Evolutionary conservation across 164 flowering plant species (phyloP), one percentile per base, ranked within the genome.

Genomic region (Nymphaea colorata): DNA sequence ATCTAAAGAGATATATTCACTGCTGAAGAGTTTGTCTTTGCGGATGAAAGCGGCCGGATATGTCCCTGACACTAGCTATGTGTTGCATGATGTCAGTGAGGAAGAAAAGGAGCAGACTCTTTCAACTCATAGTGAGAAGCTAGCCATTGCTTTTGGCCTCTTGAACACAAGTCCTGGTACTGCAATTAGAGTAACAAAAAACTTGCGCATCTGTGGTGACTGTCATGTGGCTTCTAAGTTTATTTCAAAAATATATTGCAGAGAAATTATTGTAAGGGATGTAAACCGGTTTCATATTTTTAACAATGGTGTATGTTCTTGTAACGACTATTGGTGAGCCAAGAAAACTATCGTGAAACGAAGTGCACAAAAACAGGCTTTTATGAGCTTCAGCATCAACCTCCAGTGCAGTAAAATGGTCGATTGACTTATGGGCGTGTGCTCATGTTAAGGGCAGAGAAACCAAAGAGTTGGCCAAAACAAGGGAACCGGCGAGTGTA

Each of bases 91-190:
- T 75, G 70, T 82, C 43, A 83, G 82, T 60, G 84, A 79, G 65
- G 85, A 82, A 66, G 82, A 82, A 75, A 82, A 79, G 64, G 79
- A 79, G 53, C 41, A 69, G 17, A 77, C 69, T 59, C 74, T 75
- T 3, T 16, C 44, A 10, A 66, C 70, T 53, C 80, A 81, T 66
- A 81, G 84, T 44, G 87, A 84, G 81, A 84, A 78, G 76, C 75
- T 84, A 60, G 82, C 88, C 7, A 76, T 84, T 67, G 85, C 85
- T 18, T 85, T 83, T 44, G 86, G 86, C 67, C 72, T 85, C 43
- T 74, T 83, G 3, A 79, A 67, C 65, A 78, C 86, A 2, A 55
- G 71, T 51, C 82, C 80, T 16, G 79, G 75, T 43, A 76, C 67
- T 3, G 76, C 76, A 69, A 77, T 83, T 59, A 81, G 82, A 43